Evolutionary conservation across 441 rosid genomes (phyloP).

Genomic region (Adansonia grandidieri): DNA sequence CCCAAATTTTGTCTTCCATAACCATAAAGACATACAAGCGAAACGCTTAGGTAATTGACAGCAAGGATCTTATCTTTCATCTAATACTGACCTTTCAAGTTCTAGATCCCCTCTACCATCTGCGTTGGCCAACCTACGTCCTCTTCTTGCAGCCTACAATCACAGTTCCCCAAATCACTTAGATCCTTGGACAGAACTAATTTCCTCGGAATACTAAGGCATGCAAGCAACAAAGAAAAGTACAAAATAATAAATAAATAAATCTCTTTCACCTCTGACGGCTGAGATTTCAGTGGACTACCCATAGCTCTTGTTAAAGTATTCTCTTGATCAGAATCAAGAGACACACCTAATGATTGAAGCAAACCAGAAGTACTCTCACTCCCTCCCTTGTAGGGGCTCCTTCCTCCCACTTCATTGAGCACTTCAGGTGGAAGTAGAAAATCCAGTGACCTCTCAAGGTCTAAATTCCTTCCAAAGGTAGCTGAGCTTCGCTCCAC

Average conservation of each 20-base stretch:
- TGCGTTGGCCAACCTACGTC: conserved; percentile 9
- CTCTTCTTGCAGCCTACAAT: conserved; percentile 29
- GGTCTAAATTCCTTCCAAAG: conserved; percentile 35
- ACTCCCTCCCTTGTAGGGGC: conserved; percentile 25
- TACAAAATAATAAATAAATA: background rate
- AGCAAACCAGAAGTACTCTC: conserved; percentile 31
- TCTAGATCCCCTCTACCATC: conserved; percentile 26
- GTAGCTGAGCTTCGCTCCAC: conserved; percentile 29
- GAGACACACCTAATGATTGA: conserved; percentile 26
- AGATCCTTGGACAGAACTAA: background rate
- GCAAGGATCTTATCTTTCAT: conserved; percentile 5
- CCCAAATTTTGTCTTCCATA: background rate
- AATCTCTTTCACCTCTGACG: conserved; percentile 29
- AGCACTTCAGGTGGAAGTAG: conserved; percentile 39
- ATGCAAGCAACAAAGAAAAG: conserved; percentile 2
- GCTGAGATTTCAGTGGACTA: conserved; percentile 30
- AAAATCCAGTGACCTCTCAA: conserved; percentile 38
- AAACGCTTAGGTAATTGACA: background rate
- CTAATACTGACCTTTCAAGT: conserved; percentile 36
- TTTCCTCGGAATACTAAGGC: background rate
- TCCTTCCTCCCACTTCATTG: conserved; percentile 36
- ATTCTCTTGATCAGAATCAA: conserved; percentile 33
- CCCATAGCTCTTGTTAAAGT: conserved; percentile 36
- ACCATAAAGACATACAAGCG: background rate
- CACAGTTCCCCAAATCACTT: conserved; percentile 7